phyloP scores from a whole-genome alignment of 345 rosid genomes.

The Eucalyptus pauciflora region DNA sequence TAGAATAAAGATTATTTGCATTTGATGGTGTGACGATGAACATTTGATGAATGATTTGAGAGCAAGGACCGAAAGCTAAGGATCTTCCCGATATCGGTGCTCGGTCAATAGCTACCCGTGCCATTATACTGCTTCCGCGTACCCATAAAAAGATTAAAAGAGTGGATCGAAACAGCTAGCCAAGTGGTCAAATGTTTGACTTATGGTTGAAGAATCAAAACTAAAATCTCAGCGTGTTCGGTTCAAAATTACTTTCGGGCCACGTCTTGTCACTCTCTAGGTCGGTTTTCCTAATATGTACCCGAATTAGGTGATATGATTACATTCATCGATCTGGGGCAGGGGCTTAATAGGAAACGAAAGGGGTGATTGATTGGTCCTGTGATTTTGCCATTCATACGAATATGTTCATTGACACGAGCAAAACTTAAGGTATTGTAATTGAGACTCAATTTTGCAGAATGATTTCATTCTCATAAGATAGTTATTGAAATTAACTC shows the following conservation, averaged over 20 bases:
- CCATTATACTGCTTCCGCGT: not conserved
- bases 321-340: not conserved
- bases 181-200: not conserved
- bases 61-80: not conserved
- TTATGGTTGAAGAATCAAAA: not conserved
- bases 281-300: not conserved
- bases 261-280: not conserved
- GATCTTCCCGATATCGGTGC: not conserved
- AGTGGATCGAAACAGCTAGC: not conserved
- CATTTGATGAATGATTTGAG: not conserved
- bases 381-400: not conserved
- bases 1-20: not conserved
- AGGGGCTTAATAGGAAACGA: not conserved
- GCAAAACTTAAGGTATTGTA: not conserved
- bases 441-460: not conserved
- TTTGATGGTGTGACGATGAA: not conserved
- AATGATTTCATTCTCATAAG: not conserved
- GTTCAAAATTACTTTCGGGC: not conserved
- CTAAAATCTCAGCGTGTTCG: not conserved
- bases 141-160: not conserved
- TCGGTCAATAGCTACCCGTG: not conserved
- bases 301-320: not conserved
- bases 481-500: not conserved
- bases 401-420: not conserved
- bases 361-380: not conserved